phyloP scores from a whole-genome alignment of 2,329 filamentous ascomycete genomes.

The Rutstroemia sydowiana region DNA sequence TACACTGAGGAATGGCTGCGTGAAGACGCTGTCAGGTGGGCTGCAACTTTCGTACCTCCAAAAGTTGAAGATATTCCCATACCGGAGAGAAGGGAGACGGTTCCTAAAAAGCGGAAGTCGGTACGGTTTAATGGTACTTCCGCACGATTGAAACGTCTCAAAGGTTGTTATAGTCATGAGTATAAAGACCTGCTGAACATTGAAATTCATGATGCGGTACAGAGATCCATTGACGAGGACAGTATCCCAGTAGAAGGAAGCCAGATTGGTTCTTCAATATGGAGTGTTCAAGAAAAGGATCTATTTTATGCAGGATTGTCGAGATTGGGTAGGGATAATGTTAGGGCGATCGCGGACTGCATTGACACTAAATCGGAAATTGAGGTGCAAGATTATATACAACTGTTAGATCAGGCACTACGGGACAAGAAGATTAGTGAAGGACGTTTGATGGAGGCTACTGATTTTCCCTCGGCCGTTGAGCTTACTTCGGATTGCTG shows the following conservation, averaged over 20 bases:
- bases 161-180: conserved; percentile 39
- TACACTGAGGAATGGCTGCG: conserved; percentile 6
- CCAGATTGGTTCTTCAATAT: conserved; percentile 62
- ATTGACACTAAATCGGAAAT: conserved; percentile 65
- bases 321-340: conserved; percentile 55
- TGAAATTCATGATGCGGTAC: conserved; percentile 47
- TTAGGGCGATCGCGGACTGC: conserved; percentile 52
- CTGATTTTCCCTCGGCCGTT: conserved; percentile 61
- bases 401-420: conserved; percentile 47
- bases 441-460: conserved; percentile 34
- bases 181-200: conserved; percentile 47
- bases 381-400: conserved; percentile 66
- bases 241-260: conserved; percentile 34
- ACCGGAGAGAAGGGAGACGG: conserved; percentile 12
- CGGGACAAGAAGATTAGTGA: conserved; percentile 19
- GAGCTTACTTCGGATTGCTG: conserved; percentile 65
- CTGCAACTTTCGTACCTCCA: conserved; percentile 22
- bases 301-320: conserved; percentile 59
- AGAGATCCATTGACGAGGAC: conserved; percentile 23
- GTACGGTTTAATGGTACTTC: conserved; percentile 5
- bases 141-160: conserved; percentile 28
- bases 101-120: conserved; percentile 20
- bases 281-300: conserved; percentile 66
- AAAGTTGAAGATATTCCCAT: conserved; percentile 20
- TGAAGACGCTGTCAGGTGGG: conserved; percentile 21